Evolutionary conservation across 2,329 filamentous ascomycete species (phyloP).

Genomic region (Diaporthe aspalathi): DNA sequence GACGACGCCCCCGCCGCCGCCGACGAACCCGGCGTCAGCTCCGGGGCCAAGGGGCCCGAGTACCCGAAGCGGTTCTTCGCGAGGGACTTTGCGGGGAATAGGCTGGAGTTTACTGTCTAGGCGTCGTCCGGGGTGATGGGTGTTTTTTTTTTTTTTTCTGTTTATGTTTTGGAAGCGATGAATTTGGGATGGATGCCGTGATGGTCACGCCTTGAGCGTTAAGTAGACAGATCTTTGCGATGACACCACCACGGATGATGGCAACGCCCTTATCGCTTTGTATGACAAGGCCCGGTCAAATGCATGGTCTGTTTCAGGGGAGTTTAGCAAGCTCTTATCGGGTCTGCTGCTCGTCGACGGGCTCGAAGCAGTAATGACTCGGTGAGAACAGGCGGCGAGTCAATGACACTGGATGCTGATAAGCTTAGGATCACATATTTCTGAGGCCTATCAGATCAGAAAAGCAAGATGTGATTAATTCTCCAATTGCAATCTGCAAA

Average conservation of each 20-base stretch:
- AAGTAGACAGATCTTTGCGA: background rate
- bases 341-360: background rate
- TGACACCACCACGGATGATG: no score
- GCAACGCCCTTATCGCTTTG: background rate
- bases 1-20: constrained; percentile 62
- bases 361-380: background rate
- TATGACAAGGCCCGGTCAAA: background rate
- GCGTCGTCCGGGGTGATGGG: background rate
- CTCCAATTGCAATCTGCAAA: background rate
- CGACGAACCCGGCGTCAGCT: constrained; percentile 63
- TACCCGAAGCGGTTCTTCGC: constrained; percentile 73
- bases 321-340: background rate
- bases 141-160: no score
- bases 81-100: constrained; percentile 66
- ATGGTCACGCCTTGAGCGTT: background rate
- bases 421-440: background rate
- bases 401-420: background rate
- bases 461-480: rapidly evolving
- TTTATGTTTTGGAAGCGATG: background rate
- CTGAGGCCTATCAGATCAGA: background rate
- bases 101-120: constrained; percentile 60
- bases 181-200: background rate
- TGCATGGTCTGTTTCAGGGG: background rate
- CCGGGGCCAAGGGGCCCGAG: constrained; percentile 63
- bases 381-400: background rate